These are phyloP conservation scores for Flaveria robusta DNA, from an alignment of 129 eudicot genomes.

Conservation along the genomic window DNA sequence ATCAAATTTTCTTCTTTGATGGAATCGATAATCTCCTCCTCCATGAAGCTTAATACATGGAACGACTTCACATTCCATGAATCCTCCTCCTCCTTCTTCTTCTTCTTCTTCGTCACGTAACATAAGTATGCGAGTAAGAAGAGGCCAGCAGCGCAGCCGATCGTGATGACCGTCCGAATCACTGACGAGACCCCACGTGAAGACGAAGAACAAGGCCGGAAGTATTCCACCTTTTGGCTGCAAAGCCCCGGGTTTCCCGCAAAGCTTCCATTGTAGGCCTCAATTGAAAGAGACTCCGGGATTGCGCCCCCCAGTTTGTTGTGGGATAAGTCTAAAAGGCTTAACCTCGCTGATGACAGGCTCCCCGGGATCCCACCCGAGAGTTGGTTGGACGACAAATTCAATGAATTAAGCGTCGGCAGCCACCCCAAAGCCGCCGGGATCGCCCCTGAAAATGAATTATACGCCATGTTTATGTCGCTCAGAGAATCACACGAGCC, in stretches of 20 bases:
- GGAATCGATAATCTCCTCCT: conserved; percentile 82
- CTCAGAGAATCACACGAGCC: conserved; percentile 58
- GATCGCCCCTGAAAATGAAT: conserved; percentile 63
- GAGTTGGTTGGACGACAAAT: conserved; percentile 65
- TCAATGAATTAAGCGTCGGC: conserved; percentile 61
- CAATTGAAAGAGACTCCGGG: conserved; percentile 66
- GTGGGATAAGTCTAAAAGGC: conserved; percentile 72
- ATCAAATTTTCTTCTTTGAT: conserved; percentile 71
- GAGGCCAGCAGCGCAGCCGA: conserved; percentile 40
- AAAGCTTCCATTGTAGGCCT: conserved; percentile 81
- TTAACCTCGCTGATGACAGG: conserved; percentile 60
- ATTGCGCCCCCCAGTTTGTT: conserved; percentile 62
- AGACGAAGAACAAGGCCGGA: conserved; percentile 47
- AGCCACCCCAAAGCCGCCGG: conserved; percentile 63
- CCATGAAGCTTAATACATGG: conserved; percentile 72
- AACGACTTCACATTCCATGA: conserved; percentile 84
- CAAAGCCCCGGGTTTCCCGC: conserved; percentile 78
- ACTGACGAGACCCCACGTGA: conserved; percentile 31
- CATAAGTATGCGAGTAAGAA: conserved; percentile 45
- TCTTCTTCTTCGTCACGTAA: conserved; percentile 42
- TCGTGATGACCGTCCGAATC: conserved; percentile 40
- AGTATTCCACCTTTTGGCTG: conserved; percentile 54
- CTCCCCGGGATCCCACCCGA: conserved; percentile 71
- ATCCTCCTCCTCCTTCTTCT: conserved; percentile 42
- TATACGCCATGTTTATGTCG: conserved; percentile 65